phyloP scores from a whole-genome alignment of 768 basidiomycete species.

The Imleria badia region DNA sequence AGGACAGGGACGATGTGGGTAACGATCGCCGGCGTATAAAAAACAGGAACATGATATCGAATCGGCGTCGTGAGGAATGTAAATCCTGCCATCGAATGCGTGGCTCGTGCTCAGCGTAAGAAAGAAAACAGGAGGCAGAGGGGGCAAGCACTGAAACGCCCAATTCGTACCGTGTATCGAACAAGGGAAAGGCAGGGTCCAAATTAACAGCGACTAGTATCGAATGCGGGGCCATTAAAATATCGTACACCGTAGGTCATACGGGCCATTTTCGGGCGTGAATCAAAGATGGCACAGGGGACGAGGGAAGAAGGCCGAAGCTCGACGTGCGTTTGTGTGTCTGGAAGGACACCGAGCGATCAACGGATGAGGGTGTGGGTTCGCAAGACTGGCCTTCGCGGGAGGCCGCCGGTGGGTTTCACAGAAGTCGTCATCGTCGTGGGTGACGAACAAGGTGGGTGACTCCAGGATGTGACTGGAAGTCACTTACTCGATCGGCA shows the following conservation, averaged over 20 bases:
- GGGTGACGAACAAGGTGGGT: neutral
- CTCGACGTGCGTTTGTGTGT: constrained; percentile 7
- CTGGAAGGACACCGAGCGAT: constrained; percentile 1
- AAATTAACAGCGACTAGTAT: too few species aligned
- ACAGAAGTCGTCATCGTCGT: constrained; percentile 1
- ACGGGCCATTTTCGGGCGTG: constrained; percentile 2
- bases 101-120: too few species aligned
- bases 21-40: too few species aligned
- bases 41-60: too few species aligned
- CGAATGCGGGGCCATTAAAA: neutral
- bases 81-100: too few species aligned
- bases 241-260: constrained; percentile 1
- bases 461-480: constrained; percentile 21
- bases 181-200: too few species aligned
- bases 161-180: too few species aligned
- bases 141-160: too few species aligned
- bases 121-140: too few species aligned
- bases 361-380: neutral
- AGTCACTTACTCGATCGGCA: constrained; percentile 15
- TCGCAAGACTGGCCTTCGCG: neutral
- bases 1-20: too few species aligned
- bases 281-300: neutral
- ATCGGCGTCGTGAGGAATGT: too few species aligned
- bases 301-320: neutral
- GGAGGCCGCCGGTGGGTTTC: neutral